Conservation (phyloP, 1,284 basidiomycete species). For the Agroathelia rolfsii region DNA sequence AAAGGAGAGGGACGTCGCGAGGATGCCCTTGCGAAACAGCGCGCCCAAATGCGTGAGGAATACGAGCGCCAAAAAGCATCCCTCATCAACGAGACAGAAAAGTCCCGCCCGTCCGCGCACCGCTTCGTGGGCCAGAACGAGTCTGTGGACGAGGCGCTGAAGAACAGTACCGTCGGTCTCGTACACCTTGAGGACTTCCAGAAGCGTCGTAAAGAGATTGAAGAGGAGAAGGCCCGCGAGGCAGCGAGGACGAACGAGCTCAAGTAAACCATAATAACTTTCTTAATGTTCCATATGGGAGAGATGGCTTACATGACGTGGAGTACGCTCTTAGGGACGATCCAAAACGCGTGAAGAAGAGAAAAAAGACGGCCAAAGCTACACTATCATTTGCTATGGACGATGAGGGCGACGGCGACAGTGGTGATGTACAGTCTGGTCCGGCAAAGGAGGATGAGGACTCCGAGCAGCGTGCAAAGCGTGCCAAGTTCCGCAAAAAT, state of each 20-base stretch:
- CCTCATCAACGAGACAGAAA: slow-evolving; percentile 76
- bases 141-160: slow-evolving; percentile 89
- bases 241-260: slow-evolving; percentile 75
- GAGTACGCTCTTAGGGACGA: slow-evolving; percentile 81
- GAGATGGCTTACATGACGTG: slow-evolving; percentile 59
- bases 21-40: slow-evolving; percentile 72
- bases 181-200: slow-evolving; percentile 92
- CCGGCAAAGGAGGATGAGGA: slow-evolving; percentile 23
- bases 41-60: slow-evolving; percentile 75
- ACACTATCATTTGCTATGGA: slow-evolving; percentile 88
- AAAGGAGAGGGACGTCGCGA: slow-evolving; percentile 70
- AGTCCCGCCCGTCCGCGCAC: slow-evolving; percentile 70
- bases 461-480: slow-evolving; percentile 47
- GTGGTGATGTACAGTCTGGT: slow-evolving; percentile 20
- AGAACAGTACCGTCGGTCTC: slow-evolving; percentile 89
- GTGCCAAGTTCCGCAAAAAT: slow-evolving; percentile 84
- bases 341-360: slow-evolving; percentile 82
- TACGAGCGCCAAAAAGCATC: slow-evolving; percentile 84
- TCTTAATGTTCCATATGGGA: no score
- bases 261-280: slow-evolving; percentile 57
- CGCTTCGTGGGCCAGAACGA: slow-evolving; percentile 94
- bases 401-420: slow-evolving; percentile 51
- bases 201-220: slow-evolving; percentile 78
- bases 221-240: slow-evolving; percentile 86
- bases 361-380: slow-evolving; percentile 74